phyloP scores from a whole-genome alignment of 2,329 filamentous ascomycete genomes.

The Mycosphaerella sp. region DNA sequence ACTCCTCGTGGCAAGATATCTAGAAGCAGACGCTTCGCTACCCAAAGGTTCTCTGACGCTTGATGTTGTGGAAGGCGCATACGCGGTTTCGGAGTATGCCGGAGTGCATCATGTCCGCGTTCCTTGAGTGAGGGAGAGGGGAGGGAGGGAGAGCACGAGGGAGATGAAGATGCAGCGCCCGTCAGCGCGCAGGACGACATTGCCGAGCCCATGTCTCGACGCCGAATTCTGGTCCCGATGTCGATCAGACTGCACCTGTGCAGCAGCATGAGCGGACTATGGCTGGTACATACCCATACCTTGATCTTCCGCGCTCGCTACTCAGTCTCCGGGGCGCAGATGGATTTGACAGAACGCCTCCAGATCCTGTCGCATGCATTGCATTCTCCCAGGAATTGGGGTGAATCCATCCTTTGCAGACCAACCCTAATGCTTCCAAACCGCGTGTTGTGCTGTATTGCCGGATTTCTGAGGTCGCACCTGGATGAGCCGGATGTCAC shows the following conservation, averaged over 20 bases:
- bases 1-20: constrained; percentile 1
- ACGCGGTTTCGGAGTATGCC: neutral
- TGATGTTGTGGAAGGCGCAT: neutral
- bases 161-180: neutral
- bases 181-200: neutral
- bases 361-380: neutral
- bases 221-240: neutral
- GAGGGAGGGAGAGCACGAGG: neutral
- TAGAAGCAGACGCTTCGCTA: neutral
- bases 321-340: neutral
- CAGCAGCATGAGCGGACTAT: neutral
- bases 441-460: constrained; percentile 5
- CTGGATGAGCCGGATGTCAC: constrained; percentile 2
- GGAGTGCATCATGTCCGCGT: too few relatives aligned
- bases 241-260: neutral
- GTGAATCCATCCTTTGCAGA: neutral
- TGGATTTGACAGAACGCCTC: constrained; percentile 5
- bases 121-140: neutral
- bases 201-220: neutral
- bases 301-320: neutral
- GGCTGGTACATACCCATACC: too few relatives aligned
- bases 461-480: neutral
- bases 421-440: constrained; percentile 3
- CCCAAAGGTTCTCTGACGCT: neutral
- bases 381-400: neutral